Conservation (phyloP, 2,329 filamentous ascomycete genomes). For the Phaeosphaeria sp. region DNA sequence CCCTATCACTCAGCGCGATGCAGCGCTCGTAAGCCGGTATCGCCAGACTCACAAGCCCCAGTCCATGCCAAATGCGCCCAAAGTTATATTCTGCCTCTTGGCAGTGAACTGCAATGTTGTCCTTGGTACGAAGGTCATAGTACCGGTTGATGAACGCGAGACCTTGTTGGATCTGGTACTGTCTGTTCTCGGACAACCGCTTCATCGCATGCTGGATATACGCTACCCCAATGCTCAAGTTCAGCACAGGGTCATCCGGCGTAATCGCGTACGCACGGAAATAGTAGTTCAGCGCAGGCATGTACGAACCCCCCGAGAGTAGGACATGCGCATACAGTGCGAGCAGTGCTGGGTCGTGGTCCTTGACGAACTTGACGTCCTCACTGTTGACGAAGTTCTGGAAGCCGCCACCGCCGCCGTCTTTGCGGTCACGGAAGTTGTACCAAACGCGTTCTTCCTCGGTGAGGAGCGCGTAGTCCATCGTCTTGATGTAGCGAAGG, state of each 20-base stretch:
- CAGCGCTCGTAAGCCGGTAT: slow-evolving; percentile 72
- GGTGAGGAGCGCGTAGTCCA: slow-evolving; percentile 73
- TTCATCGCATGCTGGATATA: slow-evolving; percentile 92
- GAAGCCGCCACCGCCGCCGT: slow-evolving; percentile 49
- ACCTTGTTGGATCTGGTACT: slow-evolving; percentile 86
- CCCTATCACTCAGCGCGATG: slow-evolving; percentile 57
- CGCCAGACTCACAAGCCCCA: slow-evolving; percentile 77
- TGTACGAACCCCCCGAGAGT: slow-evolving; percentile 82
- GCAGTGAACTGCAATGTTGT: slow-evolving; percentile 54
- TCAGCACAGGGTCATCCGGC: slow-evolving; percentile 77
- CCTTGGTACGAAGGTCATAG: slow-evolving; percentile 64
- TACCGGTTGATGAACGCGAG: slow-evolving; percentile 81
- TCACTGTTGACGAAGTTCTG: slow-evolving; percentile 47
- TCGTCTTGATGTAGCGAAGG: slow-evolving; percentile 86
- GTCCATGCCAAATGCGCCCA: slow-evolving; percentile 75
- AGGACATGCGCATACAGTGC: slow-evolving; percentile 91
- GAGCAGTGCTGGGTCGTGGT: slow-evolving; percentile 75
- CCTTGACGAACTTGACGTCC: slow-evolving; percentile 49
- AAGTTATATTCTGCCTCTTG: slow-evolving; percentile 87
- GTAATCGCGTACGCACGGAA: slow-evolving; percentile 71
- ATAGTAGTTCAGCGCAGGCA: slow-evolving; percentile 87
- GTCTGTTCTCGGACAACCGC: slow-evolving; percentile 86
- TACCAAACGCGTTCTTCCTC: slow-evolving; percentile 56
- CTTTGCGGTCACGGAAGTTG: slow-evolving; percentile 45
- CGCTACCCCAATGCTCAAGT: slow-evolving; percentile 74